These are phyloP conservation scores for Oxalis stricta DNA, from an alignment of 441 rosid species.

Conservation along the genomic window DNA sequence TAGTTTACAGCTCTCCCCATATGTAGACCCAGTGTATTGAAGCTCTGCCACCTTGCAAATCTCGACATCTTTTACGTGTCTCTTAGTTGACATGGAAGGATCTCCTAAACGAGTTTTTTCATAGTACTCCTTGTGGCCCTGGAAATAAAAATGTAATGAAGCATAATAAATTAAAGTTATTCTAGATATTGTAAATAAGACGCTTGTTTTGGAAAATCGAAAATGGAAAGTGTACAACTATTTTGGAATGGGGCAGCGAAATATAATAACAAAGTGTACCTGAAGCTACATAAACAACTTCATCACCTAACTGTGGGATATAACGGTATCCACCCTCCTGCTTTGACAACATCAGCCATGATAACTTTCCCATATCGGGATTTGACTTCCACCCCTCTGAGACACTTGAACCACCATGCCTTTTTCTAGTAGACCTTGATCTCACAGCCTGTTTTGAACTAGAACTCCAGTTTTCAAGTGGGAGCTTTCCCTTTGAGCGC, in stretches of 20 bases:
- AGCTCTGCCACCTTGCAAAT: slow-evolving; percentile 48
- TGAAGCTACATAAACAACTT: slow-evolving; percentile 62
- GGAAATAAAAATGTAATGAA: slow-evolving; percentile 24
- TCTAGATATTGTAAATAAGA: slow-evolving; percentile 10
- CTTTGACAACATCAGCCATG: slow-evolving; percentile 64
- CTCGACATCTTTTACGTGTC: slow-evolving; percentile 41
- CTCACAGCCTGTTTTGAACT: slow-evolving; percentile 27
- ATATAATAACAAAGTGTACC: slow-evolving; percentile 18
- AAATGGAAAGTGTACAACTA: background rate
- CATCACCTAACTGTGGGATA: slow-evolving; percentile 68
- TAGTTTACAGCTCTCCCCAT: slow-evolving; percentile 71
- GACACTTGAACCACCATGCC: slow-evolving; percentile 11
- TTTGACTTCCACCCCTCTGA: slow-evolving; percentile 20
- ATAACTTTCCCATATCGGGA: slow-evolving; percentile 23
- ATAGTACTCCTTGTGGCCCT: slow-evolving; percentile 61
- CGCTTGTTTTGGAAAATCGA: slow-evolving; percentile 3
- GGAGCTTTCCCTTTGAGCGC: slow-evolving; percentile 17
- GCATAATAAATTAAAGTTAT: slow-evolving; percentile 6
- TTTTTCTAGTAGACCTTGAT: slow-evolving; percentile 30
- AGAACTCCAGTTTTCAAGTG: slow-evolving; percentile 37
- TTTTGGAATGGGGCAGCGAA: background rate
- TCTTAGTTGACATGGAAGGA: slow-evolving; percentile 34
- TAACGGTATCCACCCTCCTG: slow-evolving; percentile 59
- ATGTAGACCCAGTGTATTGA: slow-evolving; percentile 40
- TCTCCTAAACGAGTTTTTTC: slow-evolving; percentile 20